A percentile compares a stretch with the other conserved stretches of the same genome.
Conservation (phyloP, 1,139 yeast genomes). For the Diutina catenulata region DNA sequence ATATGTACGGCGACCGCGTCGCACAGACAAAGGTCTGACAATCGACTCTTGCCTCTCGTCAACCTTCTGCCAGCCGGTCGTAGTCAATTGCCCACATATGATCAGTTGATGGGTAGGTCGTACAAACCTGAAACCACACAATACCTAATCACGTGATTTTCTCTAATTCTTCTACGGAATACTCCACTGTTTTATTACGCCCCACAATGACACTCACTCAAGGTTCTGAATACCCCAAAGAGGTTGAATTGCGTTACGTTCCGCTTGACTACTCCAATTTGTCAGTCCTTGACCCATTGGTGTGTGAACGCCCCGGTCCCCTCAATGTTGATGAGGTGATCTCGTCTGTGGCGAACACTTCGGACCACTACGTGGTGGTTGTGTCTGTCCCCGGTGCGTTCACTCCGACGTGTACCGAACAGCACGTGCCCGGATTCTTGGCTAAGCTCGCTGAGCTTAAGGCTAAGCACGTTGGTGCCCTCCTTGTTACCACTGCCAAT, state of each 20-base stretch:
- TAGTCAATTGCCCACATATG: no score
- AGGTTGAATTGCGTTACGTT: constrained; percentile 41
- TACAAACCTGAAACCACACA: no score
- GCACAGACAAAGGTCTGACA: no score
- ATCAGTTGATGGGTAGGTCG: no score
- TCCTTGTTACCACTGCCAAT: constrained; percentile 66
- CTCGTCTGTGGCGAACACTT: constrained; percentile 13
- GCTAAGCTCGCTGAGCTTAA: constrained; percentile 38
- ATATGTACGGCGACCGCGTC: no score
- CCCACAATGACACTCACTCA: constrained; percentile 7
- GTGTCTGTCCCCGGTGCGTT: constrained; percentile 89
- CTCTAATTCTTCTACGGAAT: no score
- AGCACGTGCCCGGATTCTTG: constrained; percentile 71
- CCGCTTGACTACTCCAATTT: constrained; percentile 33
- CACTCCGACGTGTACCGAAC: constrained; percentile 79
- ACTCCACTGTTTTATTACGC: no score
- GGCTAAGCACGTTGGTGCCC: constrained; percentile 56
- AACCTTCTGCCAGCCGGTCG: no score
- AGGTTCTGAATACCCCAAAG: constrained; percentile 36
- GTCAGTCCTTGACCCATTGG: constrained; percentile 28
- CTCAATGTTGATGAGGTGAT: constrained; percentile 34
- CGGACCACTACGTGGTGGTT: constrained; percentile 37
- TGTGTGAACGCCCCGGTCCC: constrained; percentile 42
- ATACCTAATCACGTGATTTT: no score
- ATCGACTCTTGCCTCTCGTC: no score